Evolutionary conservation across 2,329 filamentous ascomycete genomes (phyloP).

Genomic region (Fusarium denticulatum): DNA sequence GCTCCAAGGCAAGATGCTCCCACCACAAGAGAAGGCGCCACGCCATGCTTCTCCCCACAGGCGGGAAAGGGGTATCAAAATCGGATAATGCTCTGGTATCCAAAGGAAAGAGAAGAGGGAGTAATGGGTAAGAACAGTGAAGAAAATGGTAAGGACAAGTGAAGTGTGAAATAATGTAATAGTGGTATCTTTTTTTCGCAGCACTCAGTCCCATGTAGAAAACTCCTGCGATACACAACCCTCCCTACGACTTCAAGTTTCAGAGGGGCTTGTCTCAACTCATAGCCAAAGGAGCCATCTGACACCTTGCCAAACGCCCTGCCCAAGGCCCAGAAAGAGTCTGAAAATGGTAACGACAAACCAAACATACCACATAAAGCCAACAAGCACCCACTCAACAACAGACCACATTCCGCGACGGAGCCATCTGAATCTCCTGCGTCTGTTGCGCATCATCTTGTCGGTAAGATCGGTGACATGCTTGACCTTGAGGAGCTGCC

Average conservation of each 20-base stretch:
- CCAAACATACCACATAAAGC: constrained; percentile 95
- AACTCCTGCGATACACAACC: constrained; percentile 12
- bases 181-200: not conserved
- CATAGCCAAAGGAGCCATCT: constrained; percentile 87
- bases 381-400: constrained; percentile 88
- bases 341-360: constrained; percentile 83
- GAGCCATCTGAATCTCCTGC: constrained; percentile 76
- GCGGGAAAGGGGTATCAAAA: constrained; percentile 43
- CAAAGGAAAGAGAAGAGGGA: constrained; percentile 5
- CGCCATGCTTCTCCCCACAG: constrained; percentile 34
- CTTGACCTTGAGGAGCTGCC: constrained; percentile 83
- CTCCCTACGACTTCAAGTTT: not conserved
- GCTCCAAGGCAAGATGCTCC: constrained; percentile 38
- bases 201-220: not conserved
- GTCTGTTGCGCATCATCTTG: constrained; percentile 75
- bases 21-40: constrained; percentile 28
- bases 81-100: constrained; percentile 19
- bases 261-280: not conserved
- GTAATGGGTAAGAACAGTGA: not conserved
- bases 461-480: constrained; percentile 82
- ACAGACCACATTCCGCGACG: constrained; percentile 80
- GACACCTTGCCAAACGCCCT: constrained; percentile 67
- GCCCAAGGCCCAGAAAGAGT: constrained; percentile 69
- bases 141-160: constrained; percentile 5
- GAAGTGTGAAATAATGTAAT: not conserved